Conservation (phyloP, 2,329 filamentous ascomycete genomes). For the Pezicula carpinea region DNA sequence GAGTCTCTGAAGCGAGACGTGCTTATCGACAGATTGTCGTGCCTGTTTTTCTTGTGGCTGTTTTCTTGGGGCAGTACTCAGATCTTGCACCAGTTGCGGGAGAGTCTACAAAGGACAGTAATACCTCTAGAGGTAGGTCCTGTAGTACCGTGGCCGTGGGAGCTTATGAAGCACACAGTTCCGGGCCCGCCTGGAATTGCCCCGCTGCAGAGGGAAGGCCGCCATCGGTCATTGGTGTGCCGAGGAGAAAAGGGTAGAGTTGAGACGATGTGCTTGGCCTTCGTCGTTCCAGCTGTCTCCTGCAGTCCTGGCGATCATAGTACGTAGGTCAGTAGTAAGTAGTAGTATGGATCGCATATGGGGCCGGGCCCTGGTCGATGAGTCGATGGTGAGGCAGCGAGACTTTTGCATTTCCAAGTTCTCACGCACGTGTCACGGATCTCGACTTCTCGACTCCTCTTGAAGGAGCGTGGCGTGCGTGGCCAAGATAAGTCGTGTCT, state of each 20-base stretch:
- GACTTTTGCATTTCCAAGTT: too few species aligned
- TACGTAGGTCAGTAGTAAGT: too few species aligned
- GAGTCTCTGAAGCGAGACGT: background rate
- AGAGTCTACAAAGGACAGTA: too few species aligned
- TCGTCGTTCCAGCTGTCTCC: too few species aligned
- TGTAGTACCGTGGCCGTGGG: too few species aligned
- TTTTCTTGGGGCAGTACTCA: background rate
- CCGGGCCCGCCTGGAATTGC: background rate
- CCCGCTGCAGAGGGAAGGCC: slow-evolving; percentile 4
- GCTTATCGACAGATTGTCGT: background rate
- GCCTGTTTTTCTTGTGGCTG: too few species aligned
- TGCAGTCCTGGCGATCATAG: slow-evolving; percentile 14
- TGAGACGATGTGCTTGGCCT: slow-evolving; percentile 18
- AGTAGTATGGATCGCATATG: slow-evolving; percentile 9
- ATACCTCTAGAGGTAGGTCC: too few species aligned
- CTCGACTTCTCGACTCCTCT: too few species aligned
- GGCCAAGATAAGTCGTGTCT: slow-evolving; percentile 9
- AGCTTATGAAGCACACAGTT: too few species aligned
- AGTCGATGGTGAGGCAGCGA: slow-evolving; percentile 4
- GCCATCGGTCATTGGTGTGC: slow-evolving; percentile 2
- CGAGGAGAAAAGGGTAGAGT: slow-evolving; percentile 9
- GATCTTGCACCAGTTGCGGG: too few species aligned
- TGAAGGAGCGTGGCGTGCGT: slow-evolving; percentile 15
- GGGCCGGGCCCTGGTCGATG: slow-evolving; percentile 17
- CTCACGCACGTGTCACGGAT: too few species aligned